Evolutionary conservation across 2,329 filamentous ascomycete species (phyloP), one percentile per base, ranked within the genome.

Genomic region (Fusarium goolgardi): DNA sequence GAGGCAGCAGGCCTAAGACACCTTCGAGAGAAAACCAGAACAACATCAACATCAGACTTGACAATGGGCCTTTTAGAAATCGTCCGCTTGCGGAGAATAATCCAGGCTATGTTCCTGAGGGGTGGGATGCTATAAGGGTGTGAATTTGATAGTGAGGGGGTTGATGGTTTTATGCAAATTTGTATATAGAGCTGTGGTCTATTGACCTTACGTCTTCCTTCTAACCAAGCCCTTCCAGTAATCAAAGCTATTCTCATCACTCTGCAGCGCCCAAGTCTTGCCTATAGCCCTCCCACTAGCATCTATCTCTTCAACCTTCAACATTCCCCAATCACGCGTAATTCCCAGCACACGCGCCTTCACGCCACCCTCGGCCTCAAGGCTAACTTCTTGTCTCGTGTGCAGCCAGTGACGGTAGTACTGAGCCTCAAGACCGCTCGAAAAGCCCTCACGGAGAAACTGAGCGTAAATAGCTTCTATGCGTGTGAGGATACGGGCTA

Each of bases 191-290:
- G 20, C 15, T 46, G 7, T 23, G 18, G 16, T 34, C 20, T n/a
- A 23, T 47, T 23, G 16, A 23, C 52, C 5, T 55, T 31, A 94
- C 3, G 89, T 78, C 83, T 97, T 98, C 74, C 90, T 87, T 82
- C 88, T 93, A 21, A 99, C 82, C 73, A 99, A 76, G 0, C 96
- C 96, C 75, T 88, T 92, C 81, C 97, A 97, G 78, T 97, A 99
- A 80, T 99, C 96, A 82, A 99, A 99, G 78, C 94, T 97, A 75
- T 99, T 99, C 77, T 94, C 93, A 78, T 99, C 96, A 78, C 94
- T 97, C 82, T 97, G 94, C 79, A 99, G 80, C 72, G 91, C 88
- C 86, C 91, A 95, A 50, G 91, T 83, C 79, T 86, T 91, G 0
- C 95, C 94, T 1, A 92, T 97, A 3, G 85, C 82, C 54, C 89